These are phyloP conservation scores for Rhinocladiella similis DNA, from an alignment of 2,329 filamentous ascomycete species.

Conservation along the genomic window DNA sequence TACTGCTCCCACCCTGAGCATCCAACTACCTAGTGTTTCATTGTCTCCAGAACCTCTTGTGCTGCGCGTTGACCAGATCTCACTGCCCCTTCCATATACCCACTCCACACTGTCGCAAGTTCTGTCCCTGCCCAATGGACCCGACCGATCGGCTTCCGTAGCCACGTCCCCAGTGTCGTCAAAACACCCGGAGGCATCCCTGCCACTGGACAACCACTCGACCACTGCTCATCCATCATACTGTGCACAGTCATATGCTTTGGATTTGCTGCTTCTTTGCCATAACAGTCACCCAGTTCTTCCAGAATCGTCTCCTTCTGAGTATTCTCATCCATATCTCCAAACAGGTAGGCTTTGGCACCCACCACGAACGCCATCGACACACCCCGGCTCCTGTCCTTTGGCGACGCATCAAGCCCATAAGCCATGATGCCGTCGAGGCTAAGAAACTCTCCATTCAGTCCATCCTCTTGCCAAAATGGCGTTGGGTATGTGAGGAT, in stretches of 20 bases:
- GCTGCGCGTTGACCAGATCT: not conserved
- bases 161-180: not conserved
- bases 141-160: not conserved
- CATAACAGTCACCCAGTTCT: not conserved
- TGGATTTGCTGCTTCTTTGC: not conserved
- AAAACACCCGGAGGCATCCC: not conserved
- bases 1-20: no score
- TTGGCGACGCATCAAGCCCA: not conserved
- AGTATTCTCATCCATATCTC: not conserved
- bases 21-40: not conserved
- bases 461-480: not conserved
- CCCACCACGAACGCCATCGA: not conserved
- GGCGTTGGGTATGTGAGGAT: not conserved
- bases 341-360: not conserved
- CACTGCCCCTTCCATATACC: not conserved
- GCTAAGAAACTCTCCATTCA: not conserved
- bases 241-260: not conserved
- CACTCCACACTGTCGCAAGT: not conserved
- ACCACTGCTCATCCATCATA: not conserved
- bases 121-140: not conserved
- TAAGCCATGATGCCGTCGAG: not conserved
- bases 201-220: not conserved
- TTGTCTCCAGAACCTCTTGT: not conserved
- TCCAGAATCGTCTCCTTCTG: not conserved
- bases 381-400: not conserved